Evolutionary conservation across 1,139 yeast species (phyloP), one percentile per base, ranked within the genome.

Genomic region (Diutina ranongensis): DNA sequence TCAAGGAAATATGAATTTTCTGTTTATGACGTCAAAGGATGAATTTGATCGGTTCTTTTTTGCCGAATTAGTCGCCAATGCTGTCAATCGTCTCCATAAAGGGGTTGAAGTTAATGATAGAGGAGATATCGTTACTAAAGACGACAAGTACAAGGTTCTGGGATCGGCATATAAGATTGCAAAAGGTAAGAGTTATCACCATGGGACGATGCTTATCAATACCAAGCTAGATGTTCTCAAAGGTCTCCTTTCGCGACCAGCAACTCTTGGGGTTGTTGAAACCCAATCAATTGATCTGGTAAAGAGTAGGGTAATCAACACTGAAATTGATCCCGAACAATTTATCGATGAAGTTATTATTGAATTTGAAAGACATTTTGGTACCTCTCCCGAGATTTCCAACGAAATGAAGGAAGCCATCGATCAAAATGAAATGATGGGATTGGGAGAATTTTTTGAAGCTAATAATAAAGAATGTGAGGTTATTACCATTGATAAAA

Each of bases 111-210:
- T 83, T 4, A 92, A 86, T 57, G 74, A 71, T 1, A 71, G 97
- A 45, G 94, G 94, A 36, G 98, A 92, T 59, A 80, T 92, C 33
- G 73, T 79, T 12, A 74, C 76, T 5, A 58, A 62, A 2, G 21
- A 19, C 20, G 60, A 59, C 2, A 64, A 60, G 15, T 63, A 65
- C 33, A 89, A 89, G 55, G 77, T 89, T 4, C 83, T 95, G 54
- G 97, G 97, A 0, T 83, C 95, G 12, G 97, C 97, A 0, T 89
- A 77, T 61, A 92, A 89, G 57, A 71, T 94, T 18, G 80, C 94
- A 10, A 75, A 76, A 45, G 94, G 95, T 0, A 79, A 78, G 53
- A 82, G 95, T 2, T 83, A 89, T 53, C 98, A 94, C 59, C 99
- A 94, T 63, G 98, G 97, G 0, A 94, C 99, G 0, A 87, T 94